Percentiles rank a stretch among this genome's conserved stretches.
phyloP scores from a whole-genome alignment of 2,329 filamentous ascomycete genomes.

The Metarhizium guizhouense region DNA sequence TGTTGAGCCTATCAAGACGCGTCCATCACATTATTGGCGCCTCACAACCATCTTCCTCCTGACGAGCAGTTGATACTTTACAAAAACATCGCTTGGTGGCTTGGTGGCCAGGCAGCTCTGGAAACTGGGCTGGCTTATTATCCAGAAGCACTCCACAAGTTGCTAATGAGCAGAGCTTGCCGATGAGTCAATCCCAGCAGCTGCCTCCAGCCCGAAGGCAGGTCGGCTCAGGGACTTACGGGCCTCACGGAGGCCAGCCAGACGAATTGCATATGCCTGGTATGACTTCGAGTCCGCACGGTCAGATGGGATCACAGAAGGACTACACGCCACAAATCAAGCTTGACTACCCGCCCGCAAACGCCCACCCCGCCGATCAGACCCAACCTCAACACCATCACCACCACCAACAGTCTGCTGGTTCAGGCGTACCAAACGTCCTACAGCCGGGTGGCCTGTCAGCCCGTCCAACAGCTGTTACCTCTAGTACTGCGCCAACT shows the following conservation, averaged over 20 bases:
- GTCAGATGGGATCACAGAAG: conserved; percentile 30
- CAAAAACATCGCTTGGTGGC: not conserved
- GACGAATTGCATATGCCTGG: conserved; percentile 49
- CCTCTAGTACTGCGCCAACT: conserved; percentile 35
- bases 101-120: not conserved
- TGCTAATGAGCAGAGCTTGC: not conserved
- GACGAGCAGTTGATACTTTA: too few relatives aligned
- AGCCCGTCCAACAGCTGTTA: conserved; percentile 25
- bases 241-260: conserved; percentile 24
- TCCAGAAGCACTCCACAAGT: not conserved
- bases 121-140: not conserved
- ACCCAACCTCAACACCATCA: conserved; percentile 11
- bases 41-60: not conserved
- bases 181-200: conserved; percentile 33
- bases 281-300: conserved; percentile 28
- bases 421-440: conserved; percentile 45
- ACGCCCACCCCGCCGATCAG: conserved; percentile 26
- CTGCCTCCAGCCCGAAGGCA: conserved; percentile 22
- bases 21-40: not conserved
- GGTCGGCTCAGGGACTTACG: conserved; percentile 12
- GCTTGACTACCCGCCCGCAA: conserved; percentile 34
- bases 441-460: conserved; percentile 46
- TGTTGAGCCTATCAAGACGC: not conserved
- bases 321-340: conserved; percentile 44
- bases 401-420: conserved; percentile 26